phyloP scores from a whole-genome alignment of 441 rosid genomes.

The Adansonia gregorii region DNA sequence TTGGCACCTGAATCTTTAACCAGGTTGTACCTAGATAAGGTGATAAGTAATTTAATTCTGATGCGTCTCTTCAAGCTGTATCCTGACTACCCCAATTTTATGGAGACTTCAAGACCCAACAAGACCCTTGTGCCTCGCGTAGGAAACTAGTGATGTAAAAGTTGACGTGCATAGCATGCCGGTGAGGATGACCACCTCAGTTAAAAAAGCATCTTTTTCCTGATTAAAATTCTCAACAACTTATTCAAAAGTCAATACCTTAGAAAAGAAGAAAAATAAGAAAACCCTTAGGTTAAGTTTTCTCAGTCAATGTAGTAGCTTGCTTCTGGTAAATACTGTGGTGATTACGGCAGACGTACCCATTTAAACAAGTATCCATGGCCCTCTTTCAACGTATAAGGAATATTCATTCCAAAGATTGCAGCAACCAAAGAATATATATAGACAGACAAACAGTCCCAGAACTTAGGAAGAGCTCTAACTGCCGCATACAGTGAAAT shows the following conservation, averaged over 20 bases:
- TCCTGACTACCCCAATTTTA: slow-evolving; percentile 8
- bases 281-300: background rate
- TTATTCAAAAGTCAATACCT: background rate
- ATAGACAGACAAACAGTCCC: slow-evolving; percentile 55
- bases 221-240: background rate
- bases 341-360: slow-evolving; percentile 33
- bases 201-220: background rate
- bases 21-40: background rate
- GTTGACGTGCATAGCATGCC: slow-evolving; percentile 38
- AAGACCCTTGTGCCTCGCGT: slow-evolving; percentile 53
- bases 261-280: background rate
- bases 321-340: background rate
- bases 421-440: slow-evolving; percentile 57
- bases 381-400: slow-evolving; percentile 42
- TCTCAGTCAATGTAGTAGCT: background rate
- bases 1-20: background rate
- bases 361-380: slow-evolving; percentile 55
- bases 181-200: slow-evolving; percentile 44
- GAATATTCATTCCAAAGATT: slow-evolving; percentile 58
- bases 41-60: background rate
- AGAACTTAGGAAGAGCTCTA: slow-evolving; percentile 52
- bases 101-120: slow-evolving; percentile 41
- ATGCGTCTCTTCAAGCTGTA: background rate
- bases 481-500: slow-evolving; percentile 32
- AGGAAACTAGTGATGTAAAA: slow-evolving; percentile 40